phyloP scores from a whole-genome alignment of 495 filamentous ascomycete species.

The Aspergillus wentii region DNA sequence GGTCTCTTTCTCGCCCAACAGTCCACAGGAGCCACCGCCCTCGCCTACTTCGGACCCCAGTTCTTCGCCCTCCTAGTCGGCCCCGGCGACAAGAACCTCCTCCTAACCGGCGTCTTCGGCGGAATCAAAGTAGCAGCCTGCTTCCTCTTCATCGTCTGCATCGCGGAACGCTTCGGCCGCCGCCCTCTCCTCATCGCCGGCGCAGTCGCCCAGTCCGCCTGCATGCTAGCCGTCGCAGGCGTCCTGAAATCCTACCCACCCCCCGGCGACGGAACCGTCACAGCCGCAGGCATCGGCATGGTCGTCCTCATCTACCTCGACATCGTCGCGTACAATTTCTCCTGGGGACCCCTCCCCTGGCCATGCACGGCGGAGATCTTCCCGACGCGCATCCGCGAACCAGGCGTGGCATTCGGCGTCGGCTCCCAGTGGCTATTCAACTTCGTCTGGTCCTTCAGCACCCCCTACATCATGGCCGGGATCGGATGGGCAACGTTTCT shows the following conservation, averaged over 20 bases:
- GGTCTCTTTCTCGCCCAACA: slow-evolving; percentile 44
- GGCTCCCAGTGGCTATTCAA: slow-evolving; percentile 51
- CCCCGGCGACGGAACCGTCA: slow-evolving; percentile 27
- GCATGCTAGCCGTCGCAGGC: slow-evolving; percentile 51
- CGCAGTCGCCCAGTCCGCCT: slow-evolving; percentile 44
- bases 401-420: slow-evolving; percentile 41
- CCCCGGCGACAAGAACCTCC: slow-evolving; percentile 26
- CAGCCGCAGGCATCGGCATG: slow-evolving; percentile 36
- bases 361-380: slow-evolving; percentile 43
- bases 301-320: slow-evolving; percentile 47
- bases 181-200: slow-evolving; percentile 47
- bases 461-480: slow-evolving; percentile 45
- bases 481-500: slow-evolving; percentile 48
- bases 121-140: slow-evolving; percentile 46
- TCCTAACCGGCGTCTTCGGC: slow-evolving; percentile 49
- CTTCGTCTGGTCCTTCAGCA: slow-evolving; percentile 47
- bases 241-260: slow-evolving; percentile 48
- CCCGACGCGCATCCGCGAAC: slow-evolving; percentile 44
- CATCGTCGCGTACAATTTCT: slow-evolving; percentile 41
- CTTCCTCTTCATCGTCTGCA: slow-evolving; percentile 44
- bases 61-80: slow-evolving; percentile 52
- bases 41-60: slow-evolving; percentile 50
- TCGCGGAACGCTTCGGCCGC: slow-evolving; percentile 54
- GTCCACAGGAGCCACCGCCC: slow-evolving; percentile 48
- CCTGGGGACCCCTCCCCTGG: slow-evolving; percentile 36